Percentiles rank a stretch among this genome's conserved stretches.
Conservation (phyloP, 495 filamentous ascomycete species). For the Penicillium odoratum region DNA sequence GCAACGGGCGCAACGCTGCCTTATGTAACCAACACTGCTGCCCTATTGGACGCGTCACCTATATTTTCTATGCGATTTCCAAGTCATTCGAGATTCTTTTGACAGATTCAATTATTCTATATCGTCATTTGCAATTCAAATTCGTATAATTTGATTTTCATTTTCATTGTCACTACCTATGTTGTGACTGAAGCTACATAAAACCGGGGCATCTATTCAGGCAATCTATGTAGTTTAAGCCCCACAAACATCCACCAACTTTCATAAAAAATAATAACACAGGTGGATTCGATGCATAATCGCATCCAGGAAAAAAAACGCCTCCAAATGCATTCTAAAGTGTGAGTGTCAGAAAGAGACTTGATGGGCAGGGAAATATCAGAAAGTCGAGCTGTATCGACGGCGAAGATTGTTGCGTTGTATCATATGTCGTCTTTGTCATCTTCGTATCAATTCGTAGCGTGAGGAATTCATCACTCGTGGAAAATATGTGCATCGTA, state of each 20-base stretch:
- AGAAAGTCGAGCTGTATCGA: neutral
- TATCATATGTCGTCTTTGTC: conserved; percentile 2
- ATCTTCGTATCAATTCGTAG: neutral
- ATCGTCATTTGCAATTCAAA: neutral
- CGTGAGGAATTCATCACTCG: neutral
- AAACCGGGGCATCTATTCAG: neutral
- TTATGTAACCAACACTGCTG: conserved; percentile 10
- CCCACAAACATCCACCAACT: neutral
- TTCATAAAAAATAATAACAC: neutral
- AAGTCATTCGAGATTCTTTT: neutral
- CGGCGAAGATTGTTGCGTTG: neutral
- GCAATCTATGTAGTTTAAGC: conserved; percentile 4
- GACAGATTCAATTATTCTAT: neutral
- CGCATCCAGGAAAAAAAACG: neutral
- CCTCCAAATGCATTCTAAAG: neutral
- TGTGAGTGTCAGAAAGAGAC: neutral
- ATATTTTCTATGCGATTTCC: neutral
- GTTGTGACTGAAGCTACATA: neutral
- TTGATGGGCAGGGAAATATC: neutral
- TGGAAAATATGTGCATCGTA: neutral
- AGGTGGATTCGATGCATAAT: neutral
- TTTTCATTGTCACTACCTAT: neutral
- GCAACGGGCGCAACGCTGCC: conserved; percentile 31
- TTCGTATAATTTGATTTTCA: neutral
- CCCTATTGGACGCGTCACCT: conserved; percentile 1